Conservation (phyloP, 371 early-diverging fungal genomes). For the Mortierella sp. region DNA sequence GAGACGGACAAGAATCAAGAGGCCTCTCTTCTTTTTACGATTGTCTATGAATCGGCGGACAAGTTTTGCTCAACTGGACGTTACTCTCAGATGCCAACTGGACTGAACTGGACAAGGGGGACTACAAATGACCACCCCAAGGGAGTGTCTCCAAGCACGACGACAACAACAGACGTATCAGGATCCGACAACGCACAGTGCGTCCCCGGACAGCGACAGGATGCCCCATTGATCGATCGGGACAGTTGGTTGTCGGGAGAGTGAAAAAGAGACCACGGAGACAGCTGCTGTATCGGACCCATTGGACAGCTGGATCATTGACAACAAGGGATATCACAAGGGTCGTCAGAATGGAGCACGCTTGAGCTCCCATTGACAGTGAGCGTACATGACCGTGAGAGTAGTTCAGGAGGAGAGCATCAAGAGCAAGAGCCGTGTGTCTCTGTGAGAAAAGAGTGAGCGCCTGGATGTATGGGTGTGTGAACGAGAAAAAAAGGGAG, state of each 20-base stretch:
- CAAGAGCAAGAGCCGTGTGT: not conserved
- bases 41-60: too few species aligned
- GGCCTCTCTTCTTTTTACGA: too few species aligned
- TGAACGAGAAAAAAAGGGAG: not conserved
- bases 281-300: not conserved
- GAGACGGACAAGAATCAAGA: too few species aligned
- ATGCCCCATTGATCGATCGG: not conserved
- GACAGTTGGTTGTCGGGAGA: not conserved
- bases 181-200: not conserved
- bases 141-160: too few species aligned
- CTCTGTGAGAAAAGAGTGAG: not conserved
- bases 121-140: not conserved
- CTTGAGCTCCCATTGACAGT: not conserved
- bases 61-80: too few species aligned
- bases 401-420: slow-evolving; percentile 1
- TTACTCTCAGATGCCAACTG: too few species aligned
- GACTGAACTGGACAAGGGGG: not conserved
- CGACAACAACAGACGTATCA: not conserved
- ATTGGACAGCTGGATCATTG: not conserved
- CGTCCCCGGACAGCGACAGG: not conserved
- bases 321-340: not conserved
- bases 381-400: not conserved
- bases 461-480: not conserved
- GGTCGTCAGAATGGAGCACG: not conserved
- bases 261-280: not conserved